phyloP scores from a whole-genome alignment of 192 early-diverging fungal genomes.

The Gamsiella multidivaricata region DNA sequence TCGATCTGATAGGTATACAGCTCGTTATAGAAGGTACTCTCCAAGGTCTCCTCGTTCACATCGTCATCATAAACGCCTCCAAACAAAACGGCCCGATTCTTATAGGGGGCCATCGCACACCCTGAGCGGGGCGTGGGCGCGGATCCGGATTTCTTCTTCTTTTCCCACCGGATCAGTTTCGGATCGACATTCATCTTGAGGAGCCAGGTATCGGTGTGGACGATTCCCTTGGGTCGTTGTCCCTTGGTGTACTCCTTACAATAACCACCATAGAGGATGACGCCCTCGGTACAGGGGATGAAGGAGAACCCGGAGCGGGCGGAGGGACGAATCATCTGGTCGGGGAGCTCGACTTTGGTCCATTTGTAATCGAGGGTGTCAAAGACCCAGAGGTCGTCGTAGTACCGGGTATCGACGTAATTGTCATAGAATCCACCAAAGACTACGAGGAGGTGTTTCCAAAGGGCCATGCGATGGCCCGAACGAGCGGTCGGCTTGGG shows the following conservation, averaged over 20 bases:
- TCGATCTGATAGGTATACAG: conserved; percentile 70
- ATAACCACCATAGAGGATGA: conserved; percentile 78
- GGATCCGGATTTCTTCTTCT: conserved; percentile 65
- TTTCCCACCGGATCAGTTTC: conserved; percentile 70
- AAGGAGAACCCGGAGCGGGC: conserved; percentile 74
- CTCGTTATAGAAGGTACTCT: conserved; percentile 70
- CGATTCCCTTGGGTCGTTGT: conserved; percentile 65
- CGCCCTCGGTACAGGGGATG: conserved; percentile 60
- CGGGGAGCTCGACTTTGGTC: conserved; percentile 53
- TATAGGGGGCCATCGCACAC: conserved; percentile 67
- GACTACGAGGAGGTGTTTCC: conserved; percentile 72
- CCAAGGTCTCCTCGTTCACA: conserved; percentile 70
- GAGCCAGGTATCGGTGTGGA: conserved; percentile 64
- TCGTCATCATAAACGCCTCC: conserved; percentile 74
- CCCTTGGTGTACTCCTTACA: conserved; percentile 72
- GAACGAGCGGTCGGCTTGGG: conserved; percentile 65
- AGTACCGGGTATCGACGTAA: conserved; percentile 61
- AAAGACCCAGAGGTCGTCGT: conserved; percentile 78
- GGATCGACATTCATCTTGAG: conserved; percentile 72
- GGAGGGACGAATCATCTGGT: conserved; percentile 39
- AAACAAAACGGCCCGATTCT: conserved; percentile 69
- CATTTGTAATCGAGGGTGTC: conserved; percentile 68
- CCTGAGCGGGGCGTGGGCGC: conserved; percentile 51
- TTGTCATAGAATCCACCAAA: conserved; percentile 72
- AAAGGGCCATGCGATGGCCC: conserved; percentile 72